These are phyloP conservation scores for Trichoderma polysporum DNA, from an alignment of 2,329 filamentous ascomycete species.

Conservation along the genomic window DNA sequence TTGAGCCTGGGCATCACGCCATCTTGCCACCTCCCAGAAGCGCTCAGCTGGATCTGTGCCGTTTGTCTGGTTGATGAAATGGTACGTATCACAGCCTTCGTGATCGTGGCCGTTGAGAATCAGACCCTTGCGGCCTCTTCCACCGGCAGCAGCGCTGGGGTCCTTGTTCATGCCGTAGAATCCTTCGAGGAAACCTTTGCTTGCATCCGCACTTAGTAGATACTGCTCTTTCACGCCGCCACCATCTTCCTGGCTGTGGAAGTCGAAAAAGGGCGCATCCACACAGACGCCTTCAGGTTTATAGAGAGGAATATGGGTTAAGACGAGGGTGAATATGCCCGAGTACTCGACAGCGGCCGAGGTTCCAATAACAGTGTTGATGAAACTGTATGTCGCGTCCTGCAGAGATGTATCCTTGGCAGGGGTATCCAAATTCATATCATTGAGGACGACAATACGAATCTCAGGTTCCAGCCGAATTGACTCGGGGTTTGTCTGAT, in stretches of 20 bases:
- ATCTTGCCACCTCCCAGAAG: constrained; percentile 51
- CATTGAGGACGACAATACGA: constrained; percentile 82
- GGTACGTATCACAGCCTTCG: constrained; percentile 86
- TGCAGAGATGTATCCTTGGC: constrained; percentile 67
- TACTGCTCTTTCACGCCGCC: constrained; percentile 87
- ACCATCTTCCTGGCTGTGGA: constrained; percentile 64
- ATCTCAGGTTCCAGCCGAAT: constrained; percentile 63
- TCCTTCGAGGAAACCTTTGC: constrained; percentile 75
- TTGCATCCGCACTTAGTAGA: constrained; percentile 72
- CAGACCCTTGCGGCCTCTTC: constrained; percentile 69
- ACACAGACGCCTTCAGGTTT: constrained; percentile 81
- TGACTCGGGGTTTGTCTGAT: constrained; percentile 45
- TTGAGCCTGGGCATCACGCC: constrained; percentile 44
- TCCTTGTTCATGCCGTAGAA: constrained; percentile 76
- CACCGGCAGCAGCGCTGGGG: constrained; percentile 54
- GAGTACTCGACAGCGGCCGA: constrained; percentile 60
- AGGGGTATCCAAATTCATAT: constrained; percentile 89
- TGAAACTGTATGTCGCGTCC: constrained; percentile 72
- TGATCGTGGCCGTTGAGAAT: constrained; percentile 95
- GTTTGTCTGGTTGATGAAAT: constrained; percentile 69
- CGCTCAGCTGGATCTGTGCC: constrained; percentile 41
- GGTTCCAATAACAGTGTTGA: constrained; percentile 66
- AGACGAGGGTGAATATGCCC: constrained; percentile 74
- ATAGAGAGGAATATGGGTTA: constrained; percentile 90
- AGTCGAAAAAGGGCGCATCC: constrained; percentile 80